These are phyloP conservation scores for Phytopythium aichiense DNA, from an alignment of 352 stramenopile species.

Conservation along the genomic window DNA sequence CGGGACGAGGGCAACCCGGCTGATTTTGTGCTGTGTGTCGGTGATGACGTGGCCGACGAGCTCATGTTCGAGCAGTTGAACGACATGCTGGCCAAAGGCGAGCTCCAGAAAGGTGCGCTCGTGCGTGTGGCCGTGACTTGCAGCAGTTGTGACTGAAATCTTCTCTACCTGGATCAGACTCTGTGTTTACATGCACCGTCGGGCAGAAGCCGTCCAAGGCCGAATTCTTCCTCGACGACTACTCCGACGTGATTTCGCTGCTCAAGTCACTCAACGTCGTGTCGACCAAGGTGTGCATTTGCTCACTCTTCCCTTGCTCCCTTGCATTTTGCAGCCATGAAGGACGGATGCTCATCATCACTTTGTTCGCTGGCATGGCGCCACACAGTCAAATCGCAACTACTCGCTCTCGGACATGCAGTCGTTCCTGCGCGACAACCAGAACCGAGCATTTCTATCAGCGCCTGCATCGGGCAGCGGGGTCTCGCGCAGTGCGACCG, in stretches of 20 bases:
- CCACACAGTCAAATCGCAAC: conserved; percentile 62
- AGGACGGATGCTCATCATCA: neutral
- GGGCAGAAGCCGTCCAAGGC: conserved; percentile 97
- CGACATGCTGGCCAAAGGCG: conserved; percentile 31
- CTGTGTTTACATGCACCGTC: conserved; percentile 95
- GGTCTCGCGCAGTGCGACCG: conserved; percentile 34
- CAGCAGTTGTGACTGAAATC: neutral
- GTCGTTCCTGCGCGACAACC: conserved; percentile 50
- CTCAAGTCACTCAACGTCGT: conserved; percentile 78
- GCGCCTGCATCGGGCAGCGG: conserved; percentile 33
- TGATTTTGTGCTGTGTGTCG: conserved; percentile 97
- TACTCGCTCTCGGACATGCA: conserved; percentile 86
- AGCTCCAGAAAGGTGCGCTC: conserved; percentile 42
- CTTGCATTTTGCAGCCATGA: too few species aligned
- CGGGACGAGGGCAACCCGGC: conserved; percentile 56
- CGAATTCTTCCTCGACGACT: conserved; percentile 95
- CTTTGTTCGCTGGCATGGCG: neutral
- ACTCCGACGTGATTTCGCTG: conserved; percentile 92
- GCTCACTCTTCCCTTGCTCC: neutral
- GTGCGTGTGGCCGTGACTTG: neutral
- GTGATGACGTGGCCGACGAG: conserved; percentile 98
- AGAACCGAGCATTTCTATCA: conserved; percentile 42
- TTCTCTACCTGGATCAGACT: conserved; percentile 44
- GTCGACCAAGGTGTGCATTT: conserved; percentile 58
- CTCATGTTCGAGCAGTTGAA: conserved; percentile 92